Evolutionary conservation across 2,329 filamentous ascomycete species (phyloP).

Genomic region (Ascochyta koolunga): DNA sequence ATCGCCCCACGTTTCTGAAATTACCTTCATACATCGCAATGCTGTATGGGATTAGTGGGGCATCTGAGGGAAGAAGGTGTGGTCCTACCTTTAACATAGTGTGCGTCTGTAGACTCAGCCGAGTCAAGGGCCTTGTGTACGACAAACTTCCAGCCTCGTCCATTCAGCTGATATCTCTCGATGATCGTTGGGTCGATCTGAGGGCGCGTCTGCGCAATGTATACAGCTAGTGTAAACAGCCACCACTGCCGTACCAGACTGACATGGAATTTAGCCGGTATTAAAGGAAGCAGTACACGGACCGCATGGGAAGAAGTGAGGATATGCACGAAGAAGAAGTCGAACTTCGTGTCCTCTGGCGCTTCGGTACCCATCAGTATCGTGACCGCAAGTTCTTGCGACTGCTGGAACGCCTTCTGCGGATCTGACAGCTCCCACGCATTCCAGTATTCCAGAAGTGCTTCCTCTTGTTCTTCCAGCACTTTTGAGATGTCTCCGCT

Average conservation of each 20-base stretch:
- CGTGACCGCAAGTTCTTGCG: constrained; percentile 63
- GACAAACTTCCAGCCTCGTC: constrained; percentile 78
- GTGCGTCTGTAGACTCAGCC: constrained; percentile 72
- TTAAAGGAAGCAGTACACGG: constrained; percentile 78
- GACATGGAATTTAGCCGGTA: constrained; percentile 76
- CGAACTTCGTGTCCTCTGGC: constrained; percentile 62
- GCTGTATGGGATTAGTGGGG: constrained; percentile 50
- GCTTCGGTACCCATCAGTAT: constrained; percentile 61
- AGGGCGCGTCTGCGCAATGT: constrained; percentile 76
- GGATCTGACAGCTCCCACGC: constrained; percentile 75
- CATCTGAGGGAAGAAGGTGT: not conserved
- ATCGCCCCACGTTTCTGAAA: constrained; percentile 76
- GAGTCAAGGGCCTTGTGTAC: constrained; percentile 73
- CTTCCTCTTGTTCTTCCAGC: constrained; percentile 70
- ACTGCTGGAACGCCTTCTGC: constrained; percentile 74
- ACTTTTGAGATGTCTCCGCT: constrained; percentile 71
- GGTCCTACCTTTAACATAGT: constrained; percentile 78
- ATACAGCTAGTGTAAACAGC: constrained; percentile 79
- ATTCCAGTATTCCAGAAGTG: constrained; percentile 88
- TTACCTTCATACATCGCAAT: constrained; percentile 75
- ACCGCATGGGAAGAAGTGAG: constrained; percentile 88
- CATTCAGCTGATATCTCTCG: constrained; percentile 63
- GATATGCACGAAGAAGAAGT: constrained; percentile 82
- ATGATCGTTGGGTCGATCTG: constrained; percentile 69
- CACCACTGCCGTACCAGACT: constrained; percentile 85